A percentile compares a stretch with the other conserved stretches of the same genome.
phyloP scores from a whole-genome alignment of 768 basidiomycete species.

The Cystofilobasidium bisporidii region DNA sequence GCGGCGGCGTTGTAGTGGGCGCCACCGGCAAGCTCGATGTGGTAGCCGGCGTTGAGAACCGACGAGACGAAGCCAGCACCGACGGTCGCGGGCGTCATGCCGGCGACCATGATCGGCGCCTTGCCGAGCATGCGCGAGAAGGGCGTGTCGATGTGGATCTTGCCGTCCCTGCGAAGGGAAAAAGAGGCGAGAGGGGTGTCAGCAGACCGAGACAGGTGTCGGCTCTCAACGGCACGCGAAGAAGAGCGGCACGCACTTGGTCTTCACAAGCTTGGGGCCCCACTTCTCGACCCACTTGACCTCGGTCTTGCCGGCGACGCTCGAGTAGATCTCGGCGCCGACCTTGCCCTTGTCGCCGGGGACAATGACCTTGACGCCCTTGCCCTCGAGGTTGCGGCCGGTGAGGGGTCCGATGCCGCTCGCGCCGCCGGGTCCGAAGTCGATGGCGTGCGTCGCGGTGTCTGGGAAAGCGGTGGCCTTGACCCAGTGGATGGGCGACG shows the following conservation, averaged over 20 bases:
- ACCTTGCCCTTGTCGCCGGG: conserved; percentile 84
- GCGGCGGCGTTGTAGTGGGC: conserved; percentile 90
- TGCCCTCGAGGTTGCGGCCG: conserved; percentile 80
- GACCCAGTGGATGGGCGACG: conserved; percentile 81
- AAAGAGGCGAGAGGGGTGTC: not conserved
- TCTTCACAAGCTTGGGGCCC: conserved; percentile 74
- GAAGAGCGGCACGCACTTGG: conserved; percentile 51
- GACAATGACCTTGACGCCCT: conserved; percentile 81
- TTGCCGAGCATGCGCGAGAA: conserved; percentile 94
- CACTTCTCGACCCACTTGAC: conserved; percentile 87
- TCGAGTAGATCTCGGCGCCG: conserved; percentile 71
- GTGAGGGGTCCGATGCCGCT: conserved; percentile 89
- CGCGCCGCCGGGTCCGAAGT: conserved; percentile 91
- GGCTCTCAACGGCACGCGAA: too few relatives aligned
- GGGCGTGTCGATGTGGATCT: conserved; percentile 83
- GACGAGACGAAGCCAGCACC: conserved; percentile 91
- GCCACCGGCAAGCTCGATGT: conserved; percentile 93
- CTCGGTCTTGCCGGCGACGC: conserved; percentile 59
- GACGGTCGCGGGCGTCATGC: conserved; percentile 97
- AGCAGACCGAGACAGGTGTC: not conserved
- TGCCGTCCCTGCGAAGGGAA: conserved; percentile 61
- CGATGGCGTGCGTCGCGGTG: conserved; percentile 83
- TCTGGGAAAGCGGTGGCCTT: conserved; percentile 82
- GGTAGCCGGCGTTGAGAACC: conserved; percentile 83
- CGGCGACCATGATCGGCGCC: conserved; percentile 97